Percentiles rank a stretch among this genome's conserved stretches.
phyloP scores from a whole-genome alignment of 495 filamentous ascomycete genomes.

The Penicillium canescens region DNA sequence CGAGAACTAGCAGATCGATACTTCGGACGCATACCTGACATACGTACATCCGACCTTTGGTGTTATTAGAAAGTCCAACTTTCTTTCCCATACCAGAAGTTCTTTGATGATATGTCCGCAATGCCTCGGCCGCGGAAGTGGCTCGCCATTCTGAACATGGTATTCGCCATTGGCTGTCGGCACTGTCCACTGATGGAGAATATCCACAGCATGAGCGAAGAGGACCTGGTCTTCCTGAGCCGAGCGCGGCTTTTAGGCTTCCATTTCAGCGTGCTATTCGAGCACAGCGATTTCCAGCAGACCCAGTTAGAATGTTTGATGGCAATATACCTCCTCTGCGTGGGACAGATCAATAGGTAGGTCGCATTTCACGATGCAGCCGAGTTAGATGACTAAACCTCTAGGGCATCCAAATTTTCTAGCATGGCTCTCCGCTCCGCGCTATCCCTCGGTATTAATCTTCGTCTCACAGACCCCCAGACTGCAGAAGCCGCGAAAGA shows the following conservation, averaged over 20 bases:
- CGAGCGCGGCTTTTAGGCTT: constrained; percentile 57
- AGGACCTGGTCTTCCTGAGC: constrained; percentile 58
- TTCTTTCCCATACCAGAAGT: constrained; percentile 42
- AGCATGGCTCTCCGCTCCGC: constrained; percentile 61
- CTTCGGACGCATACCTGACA: constrained; percentile 54
- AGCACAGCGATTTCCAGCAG: constrained; percentile 59
- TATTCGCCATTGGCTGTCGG: constrained; percentile 61
- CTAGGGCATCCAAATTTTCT: constrained; percentile 59
- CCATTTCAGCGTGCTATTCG: constrained; percentile 48
- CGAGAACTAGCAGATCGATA: constrained; percentile 51
- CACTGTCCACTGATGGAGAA: constrained; percentile 45
- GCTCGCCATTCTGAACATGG: constrained; percentile 62
- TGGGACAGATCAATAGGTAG: constrained; percentile 63
- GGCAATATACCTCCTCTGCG: constrained; percentile 58
- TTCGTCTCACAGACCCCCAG: constrained; percentile 52
- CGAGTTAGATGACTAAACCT: neutral
- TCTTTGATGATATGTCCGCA: constrained; percentile 19
- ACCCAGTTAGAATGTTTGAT: constrained; percentile 56
- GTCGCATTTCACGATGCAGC: neutral
- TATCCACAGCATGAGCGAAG: constrained; percentile 35
- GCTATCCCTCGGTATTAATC: constrained; percentile 59
- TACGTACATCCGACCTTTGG: constrained; percentile 59
- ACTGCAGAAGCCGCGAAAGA: constrained; percentile 54
- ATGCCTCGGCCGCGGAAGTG: constrained; percentile 39
- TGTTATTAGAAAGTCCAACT: constrained; percentile 48